Conservation (phyloP, 1,139 yeast species). For the Lodderomyces theae region DNA sequence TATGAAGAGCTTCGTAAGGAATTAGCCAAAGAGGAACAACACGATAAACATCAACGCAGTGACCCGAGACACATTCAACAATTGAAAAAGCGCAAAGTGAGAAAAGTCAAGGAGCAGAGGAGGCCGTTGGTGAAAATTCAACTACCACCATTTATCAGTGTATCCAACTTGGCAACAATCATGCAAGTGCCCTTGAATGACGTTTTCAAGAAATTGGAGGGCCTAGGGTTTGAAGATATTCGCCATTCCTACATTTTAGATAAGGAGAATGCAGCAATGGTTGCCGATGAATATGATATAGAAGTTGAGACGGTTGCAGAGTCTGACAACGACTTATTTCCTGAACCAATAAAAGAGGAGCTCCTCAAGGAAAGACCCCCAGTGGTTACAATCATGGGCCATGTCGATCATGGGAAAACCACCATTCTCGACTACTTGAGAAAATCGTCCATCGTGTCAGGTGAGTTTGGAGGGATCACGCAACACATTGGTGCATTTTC, state of each 20-base stretch:
- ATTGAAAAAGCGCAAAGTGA: constrained; percentile 9
- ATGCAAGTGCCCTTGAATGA: constrained; percentile 62
- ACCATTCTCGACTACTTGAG: constrained; percentile 85
- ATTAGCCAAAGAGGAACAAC: constrained; percentile 1
- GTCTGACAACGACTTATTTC: constrained; percentile 62
- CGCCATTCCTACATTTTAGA: constrained; percentile 80
- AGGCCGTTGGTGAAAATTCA: constrained; percentile 37
- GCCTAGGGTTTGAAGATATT: constrained; percentile 73
- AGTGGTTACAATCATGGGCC: constrained; percentile 97
- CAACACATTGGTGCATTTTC: constrained; percentile 98
- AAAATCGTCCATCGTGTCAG: constrained; percentile 75
- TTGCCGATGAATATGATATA: constrained; percentile 87
- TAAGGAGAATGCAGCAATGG: constrained; percentile 76
- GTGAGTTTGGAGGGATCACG: constrained; percentile 95
- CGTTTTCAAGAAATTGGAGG: constrained; percentile 56
- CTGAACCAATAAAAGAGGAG: constrained; percentile 38
- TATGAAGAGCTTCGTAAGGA: constrained; percentile 6
- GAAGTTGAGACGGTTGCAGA: constrained; percentile 61
- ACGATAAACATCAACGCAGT: neutral
- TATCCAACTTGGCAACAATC: constrained; percentile 72
- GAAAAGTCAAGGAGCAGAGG: constrained; percentile 10
- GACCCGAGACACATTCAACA: neutral
- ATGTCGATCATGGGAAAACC: constrained; percentile 98
- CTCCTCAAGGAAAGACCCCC: constrained; percentile 75
- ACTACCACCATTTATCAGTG: constrained; percentile 72